Evolutionary conservation across 202 grass and related monocot species (phyloP), one percentile per base, ranked within the genome.

Genomic region (Zoysia matrella): DNA sequence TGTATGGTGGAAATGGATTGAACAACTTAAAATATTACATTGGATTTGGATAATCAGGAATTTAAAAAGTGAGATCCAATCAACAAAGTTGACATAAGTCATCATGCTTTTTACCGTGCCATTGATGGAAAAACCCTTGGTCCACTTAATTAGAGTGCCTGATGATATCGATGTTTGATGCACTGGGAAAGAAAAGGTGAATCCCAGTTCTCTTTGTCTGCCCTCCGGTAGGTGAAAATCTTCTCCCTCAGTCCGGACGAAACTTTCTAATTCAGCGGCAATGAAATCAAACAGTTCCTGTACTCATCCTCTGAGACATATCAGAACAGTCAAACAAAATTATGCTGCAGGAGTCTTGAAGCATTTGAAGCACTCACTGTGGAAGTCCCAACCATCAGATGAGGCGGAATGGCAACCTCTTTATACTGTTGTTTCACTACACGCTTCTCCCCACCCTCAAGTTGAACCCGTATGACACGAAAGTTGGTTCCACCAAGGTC

Each of bases 401-500:
- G 90, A 79, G 90, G 92, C 48, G 95, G 95, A 82, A 98, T 98
- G 47, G 89, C 77, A 7, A 98, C 92, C 71, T 98, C 95, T 42
- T 88, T 58, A 11, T 88, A 90, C 47, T 98, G 82, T 93, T 95
- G 90, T 64, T 83, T 91, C 51, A 83, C 58, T 63, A 91, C 89
- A 52, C 69, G 82, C 36, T 77, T 82, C 49, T 95, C 88, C 67
- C 79, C 83, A 67, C 95, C 95, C 67, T 89, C 95, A 58, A 98
- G 82, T 77, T 92, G 90, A 50, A 98, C 92, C 22, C 95, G 84
- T 57, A 98, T 66, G 22, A 98, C 95, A 53, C 95, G 93, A 65
- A 98, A 98, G 86, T 98, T 98, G 82, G 95, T 98, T 67, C 95
- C 92, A 7, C 95, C 95, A 85, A 98, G 90, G 89, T 98, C 95